Percentiles rank a stretch among this genome's conserved stretches.
These are phyloP conservation scores for Wickerhamiella azyma DNA, from an alignment of 805 yeast genomes.

Conservation along the genomic window DNA sequence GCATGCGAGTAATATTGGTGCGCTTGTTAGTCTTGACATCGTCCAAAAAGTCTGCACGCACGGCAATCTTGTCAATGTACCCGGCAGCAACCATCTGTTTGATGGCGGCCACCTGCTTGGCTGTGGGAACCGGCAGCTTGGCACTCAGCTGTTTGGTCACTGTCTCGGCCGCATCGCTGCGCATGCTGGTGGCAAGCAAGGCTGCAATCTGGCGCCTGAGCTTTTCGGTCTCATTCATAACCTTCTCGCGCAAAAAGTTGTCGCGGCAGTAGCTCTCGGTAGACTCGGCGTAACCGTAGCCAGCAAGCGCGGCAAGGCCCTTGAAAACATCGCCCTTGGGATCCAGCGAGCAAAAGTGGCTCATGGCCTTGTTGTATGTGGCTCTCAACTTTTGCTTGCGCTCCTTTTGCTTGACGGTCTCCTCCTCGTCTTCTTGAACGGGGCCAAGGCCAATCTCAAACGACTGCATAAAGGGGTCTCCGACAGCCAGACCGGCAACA, in stretches of 20 bases:
- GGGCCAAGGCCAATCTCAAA: constrained; percentile 6
- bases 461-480: constrained; percentile 64
- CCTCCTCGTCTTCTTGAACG: constrained; percentile 20
- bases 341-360: constrained; percentile 54
- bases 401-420: constrained; percentile 13
- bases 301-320: constrained; percentile 71
- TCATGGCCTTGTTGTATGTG: constrained; percentile 44
- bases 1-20: constrained; percentile 37
- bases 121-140: constrained; percentile 48
- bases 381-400: constrained; percentile 34
- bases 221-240: constrained; percentile 74
- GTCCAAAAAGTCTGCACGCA: constrained; percentile 63
- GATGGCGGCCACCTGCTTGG: constrained; percentile 56
- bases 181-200: constrained; percentile 49
- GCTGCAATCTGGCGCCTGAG: constrained; percentile 66
- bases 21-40: constrained; percentile 49
- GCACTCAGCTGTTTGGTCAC: constrained; percentile 38
- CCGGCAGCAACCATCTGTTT: constrained; percentile 92
- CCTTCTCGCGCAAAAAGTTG: constrained; percentile 61
- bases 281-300: constrained; percentile 53
- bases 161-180: constrained; percentile 27
- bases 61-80: constrained; percentile 78
- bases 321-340: constrained; percentile 60
- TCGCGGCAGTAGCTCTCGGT: constrained; percentile 35
- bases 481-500: constrained; percentile 85